Evolutionary conservation across 2,329 filamentous ascomycete species (phyloP), one percentile per base, ranked within the genome.

Genomic region (Phoma sp.): DNA sequence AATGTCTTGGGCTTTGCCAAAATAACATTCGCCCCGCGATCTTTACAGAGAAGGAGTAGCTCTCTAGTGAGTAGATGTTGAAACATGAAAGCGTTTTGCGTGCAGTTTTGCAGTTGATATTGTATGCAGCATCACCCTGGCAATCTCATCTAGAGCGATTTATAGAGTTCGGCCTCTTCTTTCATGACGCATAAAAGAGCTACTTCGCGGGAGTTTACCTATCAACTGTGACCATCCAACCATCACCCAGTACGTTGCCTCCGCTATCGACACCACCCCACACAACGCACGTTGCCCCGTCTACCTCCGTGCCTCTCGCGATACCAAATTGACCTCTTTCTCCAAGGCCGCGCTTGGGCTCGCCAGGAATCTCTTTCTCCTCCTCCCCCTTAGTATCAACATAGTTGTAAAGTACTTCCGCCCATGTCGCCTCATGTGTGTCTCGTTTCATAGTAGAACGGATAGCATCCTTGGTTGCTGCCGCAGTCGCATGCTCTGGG

Each of bases 191-290:
- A 17, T 17, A 17, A 6, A n/a, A 33, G 31, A n/a, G 7, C 13
- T 17, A 2, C 6, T 7, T 35, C 15, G 10, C 5, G n/a, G 12
- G 29, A 2, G 9, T 43, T 10, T 59, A 76, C 55, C 72, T 61
- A 24, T 74, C 73, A 6, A 79, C 72, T 31, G 71, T 77, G n/a
- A 80, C 57, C 65, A 80, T 58, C 69, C 76, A 73, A 5, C 77
- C 78, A 67, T 79, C 77, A n/a, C 69, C 64, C 15, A 75, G 45
- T 2, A 76, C 59, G 40, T 74, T 74, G 2, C 80, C 79, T 33
- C 76, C 69, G 0, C 70, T 74, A 60, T 79, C 78, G 3, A 78
- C 56, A 0, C 83, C 83, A n/a, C 83, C 83, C 82, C 82, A 85
- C 12, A 83, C 61, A 3, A 85, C 72, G 6, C 82, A 75, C 13